Base-by-base conservation (phyloP, 1,139 yeast species). In the Geotrichum restrictum region DNA sequence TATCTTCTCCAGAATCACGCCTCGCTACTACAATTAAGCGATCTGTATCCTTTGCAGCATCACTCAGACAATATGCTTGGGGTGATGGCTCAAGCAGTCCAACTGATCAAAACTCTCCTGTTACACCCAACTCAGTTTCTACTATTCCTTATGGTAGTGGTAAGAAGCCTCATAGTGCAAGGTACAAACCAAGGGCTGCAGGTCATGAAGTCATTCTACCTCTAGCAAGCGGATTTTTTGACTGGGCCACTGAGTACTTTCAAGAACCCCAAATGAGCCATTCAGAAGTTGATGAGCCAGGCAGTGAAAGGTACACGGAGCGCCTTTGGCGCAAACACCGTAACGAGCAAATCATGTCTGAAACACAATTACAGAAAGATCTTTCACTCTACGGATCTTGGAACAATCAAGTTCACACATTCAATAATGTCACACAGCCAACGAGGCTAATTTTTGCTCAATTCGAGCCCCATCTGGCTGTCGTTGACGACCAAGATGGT, bases 261-360 rank as follows among this genome's bases (percentile, higher is more conserved):
- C 96, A 91, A 64, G 98, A 91, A 64, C 98, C 99, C 0, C 98
- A 93, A 65, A 86, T 93, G 85, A 82, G 88, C 16, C 83, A 82
- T 58, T 80, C 82, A 54, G 98, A 93, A 63, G 74, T 82, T 18
- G 98, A 93, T 61, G 96, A 91, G 65, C 95, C 96, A 0, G 98
- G 98, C 0, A 87, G 96, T 54, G 81, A 84, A 57, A 93, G 88
- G 58, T 88, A 88, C 62, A 82, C 87, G 34, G 84, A 82, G 61
- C 76, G 96, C 56, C 72, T 87, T 33, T 93, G 98, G 98, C 78
- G 97, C 61, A 77, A 95, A 58, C 86, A 86, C 62, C 77, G 98
- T 59, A 93, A 93, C 65, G 98, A 93, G 64, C 70, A 78, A 2
- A 86, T 89, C 38, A 88, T 93, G 56, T 85, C 85, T 46, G 88